A percentile compares a stretch with the other conserved stretches of the same genome.
phyloP scores from a whole-genome alignment of 768 basidiomycete genomes.

The Lactifluus subvellereus region DNA sequence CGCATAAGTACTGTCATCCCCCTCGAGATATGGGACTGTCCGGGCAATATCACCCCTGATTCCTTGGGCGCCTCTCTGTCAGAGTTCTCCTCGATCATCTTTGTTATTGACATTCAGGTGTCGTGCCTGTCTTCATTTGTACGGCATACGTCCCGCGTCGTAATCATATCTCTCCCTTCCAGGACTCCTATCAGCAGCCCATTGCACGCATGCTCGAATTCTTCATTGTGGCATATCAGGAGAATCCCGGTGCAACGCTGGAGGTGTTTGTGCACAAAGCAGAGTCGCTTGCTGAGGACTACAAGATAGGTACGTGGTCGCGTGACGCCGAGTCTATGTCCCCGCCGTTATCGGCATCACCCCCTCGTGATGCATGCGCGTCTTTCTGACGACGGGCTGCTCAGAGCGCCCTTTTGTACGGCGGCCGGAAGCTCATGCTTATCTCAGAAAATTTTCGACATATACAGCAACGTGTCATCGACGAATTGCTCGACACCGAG shows the following conservation, averaged over 20 bases:
- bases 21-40: conserved; percentile 94
- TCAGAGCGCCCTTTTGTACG: not conserved
- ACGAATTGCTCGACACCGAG: conserved; percentile 71
- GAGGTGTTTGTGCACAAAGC: conserved; percentile 96
- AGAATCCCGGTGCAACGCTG: conserved; percentile 70
- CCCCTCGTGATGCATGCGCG: not conserved
- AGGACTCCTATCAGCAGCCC: conserved; percentile 83
- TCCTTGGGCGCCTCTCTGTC: conserved; percentile 70
- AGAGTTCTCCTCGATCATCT: conserved; percentile 80
- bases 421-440: conserved; percentile 5
- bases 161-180: conserved; percentile 2
- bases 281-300: conserved; percentile 86
- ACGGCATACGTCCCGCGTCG: not conserved
- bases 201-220: conserved; percentile 79
- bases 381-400: not conserved
- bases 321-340: conserved; percentile 10
- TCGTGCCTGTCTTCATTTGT: conserved; percentile 27
- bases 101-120: conserved; percentile 93
- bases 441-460: conserved; percentile 80
- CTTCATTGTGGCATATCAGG: conserved; percentile 67
- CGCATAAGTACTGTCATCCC: conserved; percentile 75
- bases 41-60: conserved; percentile 76
- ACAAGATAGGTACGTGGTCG: conserved; percentile 65
- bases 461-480: conserved; percentile 80
- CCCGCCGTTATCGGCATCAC: not conserved